Percentiles rank a stretch among this genome's conserved stretches.
These are phyloP conservation scores for Miscanthus lutarioriparius DNA, from an alignment of 176 grass and related monocot species.

Conservation along the genomic window DNA sequence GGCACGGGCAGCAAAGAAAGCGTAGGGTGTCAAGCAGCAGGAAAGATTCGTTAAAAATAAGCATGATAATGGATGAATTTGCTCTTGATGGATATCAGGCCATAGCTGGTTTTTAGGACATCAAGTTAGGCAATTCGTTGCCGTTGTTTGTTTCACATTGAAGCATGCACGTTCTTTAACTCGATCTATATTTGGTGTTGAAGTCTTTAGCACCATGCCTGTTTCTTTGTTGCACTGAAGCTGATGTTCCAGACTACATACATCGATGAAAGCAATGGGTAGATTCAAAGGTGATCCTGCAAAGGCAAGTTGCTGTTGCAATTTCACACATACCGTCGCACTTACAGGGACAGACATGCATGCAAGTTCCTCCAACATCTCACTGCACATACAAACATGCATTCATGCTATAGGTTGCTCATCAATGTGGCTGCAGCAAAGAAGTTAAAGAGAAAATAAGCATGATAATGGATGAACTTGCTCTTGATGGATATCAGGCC, in stretches of 20 bases:
- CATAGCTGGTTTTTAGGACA: no score
- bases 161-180: no score
- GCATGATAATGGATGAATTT: no score
- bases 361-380: background rate
- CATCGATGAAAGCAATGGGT: conserved; percentile 28
- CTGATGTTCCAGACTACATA: conserved; percentile 48
- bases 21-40: no score
- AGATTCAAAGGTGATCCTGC: conserved; percentile 51
- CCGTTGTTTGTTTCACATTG: no score
- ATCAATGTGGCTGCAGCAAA: conserved; percentile 38
- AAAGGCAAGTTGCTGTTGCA: conserved; percentile 31
- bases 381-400: background rate
- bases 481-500: conserved; percentile 54
- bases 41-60: no score
- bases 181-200: conserved; percentile 26
- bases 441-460: conserved; percentile 45
- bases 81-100: no score
- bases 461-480: conserved; percentile 38
- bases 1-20: no score
- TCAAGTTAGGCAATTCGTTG: no score
- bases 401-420: conserved; percentile 36
- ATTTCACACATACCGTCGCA: background rate
- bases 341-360: background rate
- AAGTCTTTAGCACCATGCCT: conserved; percentile 39
- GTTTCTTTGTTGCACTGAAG: conserved; percentile 48